Conservation (phyloP, 1,284 basidiomycete genomes). For the Thelephora terrestris region DNA sequence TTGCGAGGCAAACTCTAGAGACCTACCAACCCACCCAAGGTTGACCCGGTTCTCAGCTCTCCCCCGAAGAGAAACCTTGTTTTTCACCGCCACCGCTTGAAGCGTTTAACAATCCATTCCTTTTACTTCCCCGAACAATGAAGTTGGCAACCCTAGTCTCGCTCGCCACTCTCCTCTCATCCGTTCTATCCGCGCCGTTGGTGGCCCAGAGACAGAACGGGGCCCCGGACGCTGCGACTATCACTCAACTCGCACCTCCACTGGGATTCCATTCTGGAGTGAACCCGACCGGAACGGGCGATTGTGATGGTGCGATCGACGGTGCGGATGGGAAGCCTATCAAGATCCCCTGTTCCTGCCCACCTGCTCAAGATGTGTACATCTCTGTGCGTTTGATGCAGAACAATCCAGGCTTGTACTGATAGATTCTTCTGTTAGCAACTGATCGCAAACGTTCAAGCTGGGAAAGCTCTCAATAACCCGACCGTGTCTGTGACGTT, state of each 20-base stretch:
- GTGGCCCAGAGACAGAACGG: not conserved
- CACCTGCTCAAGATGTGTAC: slow-evolving; percentile 24
- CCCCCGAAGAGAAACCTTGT: no score
- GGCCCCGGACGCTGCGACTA: slow-evolving; percentile 5
- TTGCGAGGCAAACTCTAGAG: no score
- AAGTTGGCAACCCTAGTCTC: no score
- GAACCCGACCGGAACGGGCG: slow-evolving; percentile 21
- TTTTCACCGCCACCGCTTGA: no score
- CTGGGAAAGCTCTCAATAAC: slow-evolving; percentile 29
- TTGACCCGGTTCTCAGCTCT: no score
- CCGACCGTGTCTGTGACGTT: slow-evolving; percentile 24
- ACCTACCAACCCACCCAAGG: no score
- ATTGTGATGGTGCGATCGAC: slow-evolving; percentile 15
- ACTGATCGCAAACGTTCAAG: slow-evolving; percentile 26
- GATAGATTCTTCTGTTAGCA: slow-evolving; percentile 9
- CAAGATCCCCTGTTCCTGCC: slow-evolving; percentile 31
- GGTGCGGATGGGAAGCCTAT: slow-evolving; percentile 23
- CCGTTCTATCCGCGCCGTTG: no score
- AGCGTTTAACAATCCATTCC: no score
- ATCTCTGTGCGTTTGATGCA: slow-evolving; percentile 16
- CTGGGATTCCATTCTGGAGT: slow-evolving; percentile 17
- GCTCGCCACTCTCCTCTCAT: no score
- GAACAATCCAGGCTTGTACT: not conserved
- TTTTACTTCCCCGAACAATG: no score
- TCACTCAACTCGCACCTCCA: slow-evolving; percentile 15